These are phyloP conservation scores for Acanthamoeba triangularis DNA, from an alignment of 208 protist genomes.

Conservation along the genomic window DNA sequence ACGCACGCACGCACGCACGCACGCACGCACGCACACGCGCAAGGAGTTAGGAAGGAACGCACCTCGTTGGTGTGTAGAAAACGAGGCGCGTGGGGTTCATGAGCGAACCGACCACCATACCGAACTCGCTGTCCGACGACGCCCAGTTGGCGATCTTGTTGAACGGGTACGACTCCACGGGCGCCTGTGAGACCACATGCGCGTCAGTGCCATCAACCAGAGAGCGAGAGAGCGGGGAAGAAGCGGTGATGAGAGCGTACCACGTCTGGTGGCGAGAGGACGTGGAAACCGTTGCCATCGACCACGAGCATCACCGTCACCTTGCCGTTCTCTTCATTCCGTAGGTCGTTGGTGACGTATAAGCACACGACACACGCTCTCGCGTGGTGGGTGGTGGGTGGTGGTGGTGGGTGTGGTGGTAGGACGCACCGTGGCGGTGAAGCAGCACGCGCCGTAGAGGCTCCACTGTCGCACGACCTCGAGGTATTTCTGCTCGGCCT, in stretches of 20 bases:
- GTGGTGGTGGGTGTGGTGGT: not conserved
- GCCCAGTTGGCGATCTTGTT: slow-evolving; percentile 70
- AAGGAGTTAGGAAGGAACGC: not conserved
- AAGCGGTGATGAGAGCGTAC: not conserved
- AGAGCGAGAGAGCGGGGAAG: not conserved
- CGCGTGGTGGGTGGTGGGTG: not conserved
- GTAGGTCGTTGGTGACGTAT: no score
- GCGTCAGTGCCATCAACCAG: not conserved
- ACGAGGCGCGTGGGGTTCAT: slow-evolving; percentile 61
- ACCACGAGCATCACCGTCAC: slow-evolving; percentile 8
- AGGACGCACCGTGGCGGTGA: not conserved
- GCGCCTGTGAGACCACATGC: not conserved
- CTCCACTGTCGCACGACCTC: slow-evolving; percentile 5
- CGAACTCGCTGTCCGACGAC: slow-evolving; percentile 21
- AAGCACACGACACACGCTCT: no score
- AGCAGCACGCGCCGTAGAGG: slow-evolving; percentile 49
- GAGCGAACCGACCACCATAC: slow-evolving; percentile 39
- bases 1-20: not conserved
- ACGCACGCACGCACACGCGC: not conserved
- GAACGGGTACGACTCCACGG: slow-evolving; percentile 31
- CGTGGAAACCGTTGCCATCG: slow-evolving; percentile 19
- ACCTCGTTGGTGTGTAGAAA: slow-evolving; percentile 60
- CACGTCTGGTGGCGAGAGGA: not conserved
- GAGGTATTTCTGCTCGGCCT: slow-evolving; percentile 62
- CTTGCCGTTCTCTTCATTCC: slow-evolving; percentile 5